Base-by-base conservation (phyloP, 768 basidiomycete species). In the Termitomyces sp. region DNA sequence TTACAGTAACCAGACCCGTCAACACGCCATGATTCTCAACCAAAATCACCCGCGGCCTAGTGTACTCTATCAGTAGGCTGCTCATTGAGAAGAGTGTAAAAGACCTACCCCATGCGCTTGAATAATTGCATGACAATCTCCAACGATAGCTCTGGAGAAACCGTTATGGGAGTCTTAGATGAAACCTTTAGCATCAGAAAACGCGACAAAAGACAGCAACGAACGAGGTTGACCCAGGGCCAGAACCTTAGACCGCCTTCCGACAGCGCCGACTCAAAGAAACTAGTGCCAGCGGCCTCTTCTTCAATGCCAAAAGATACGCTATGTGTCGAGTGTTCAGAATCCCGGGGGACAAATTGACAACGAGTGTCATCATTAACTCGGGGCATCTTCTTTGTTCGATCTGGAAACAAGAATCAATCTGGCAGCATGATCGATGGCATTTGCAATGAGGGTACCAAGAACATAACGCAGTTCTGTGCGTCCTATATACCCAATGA, bases 41-140 rank as follows among this genome's bases (percentile, higher is more conserved):
- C 14, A 98, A 80, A 57, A 99, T 96, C n/a, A 96, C 91, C 30
- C 95, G 89, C 0, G 97, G 97, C 8, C 96, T 98, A 63, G 4
- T 26, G 49, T 49, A 60, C 18, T 38, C 35, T 16, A 57, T 49
- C 23, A 60, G 55, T 43, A 58, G 33, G n/a, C 50, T 32, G 12
- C 8, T 16, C 52, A 46, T 44, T 46, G 61, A 36, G 33, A 35
- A 51, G 32, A 10, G 10, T 55, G 20, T 33, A 20, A 33, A 58
- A 38, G 14, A 79, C 93, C 65, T 68, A 97, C 97, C 97, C 97
- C 89, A 99, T 92, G 49, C 93, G 83, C 70, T 96, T 93, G 80
- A 98, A 99, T 30, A 99, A 75, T 69, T 99, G 94, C 90, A 97
- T 93, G 8, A 95, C 93, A 56, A 98, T 94, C 71, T 99, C 97